A percentile compares a stretch with the other conserved stretches of the same genome.
These are phyloP conservation scores for slime mould (Dictyostelium discoideum) DNA, from an alignment of 78 protist genomes.

Conservation along the genomic window DNA sequence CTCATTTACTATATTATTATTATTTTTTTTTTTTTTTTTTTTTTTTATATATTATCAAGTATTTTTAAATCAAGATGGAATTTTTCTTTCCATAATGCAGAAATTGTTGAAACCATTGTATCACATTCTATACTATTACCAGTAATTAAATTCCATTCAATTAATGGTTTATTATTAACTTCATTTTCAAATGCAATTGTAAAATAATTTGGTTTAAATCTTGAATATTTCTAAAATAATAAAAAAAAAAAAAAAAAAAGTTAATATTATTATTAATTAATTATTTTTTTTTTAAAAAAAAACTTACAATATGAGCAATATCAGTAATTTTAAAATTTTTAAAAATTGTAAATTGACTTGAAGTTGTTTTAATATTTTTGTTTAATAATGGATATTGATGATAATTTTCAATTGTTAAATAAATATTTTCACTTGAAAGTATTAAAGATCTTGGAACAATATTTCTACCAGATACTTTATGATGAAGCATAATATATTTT, in stretches of 20 bases:
- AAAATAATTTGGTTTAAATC: slow-evolving; percentile 14
- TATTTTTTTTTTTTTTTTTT: neutral
- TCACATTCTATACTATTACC: slow-evolving; percentile 25
- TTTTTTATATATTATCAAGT: neutral
- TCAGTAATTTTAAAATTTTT: slow-evolving; percentile 21
- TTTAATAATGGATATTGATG: slow-evolving; percentile 45
- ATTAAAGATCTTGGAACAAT: slow-evolving; percentile 34
- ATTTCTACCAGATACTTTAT: slow-evolving; percentile 34
- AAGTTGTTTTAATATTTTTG: slow-evolving; percentile 29
- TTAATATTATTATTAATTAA: neutral
- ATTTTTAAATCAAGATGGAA: slow-evolving; percentile 26
- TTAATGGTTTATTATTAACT: neutral
- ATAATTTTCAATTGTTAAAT: slow-evolving; percentile 26
- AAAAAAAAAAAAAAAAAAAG: neutral
- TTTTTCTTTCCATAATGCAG: slow-evolving; percentile 15
- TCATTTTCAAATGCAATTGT: slow-evolving; percentile 53
- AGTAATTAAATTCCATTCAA: slow-evolving; percentile 35
- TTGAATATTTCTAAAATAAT: neutral
- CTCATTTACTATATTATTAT: neutral
- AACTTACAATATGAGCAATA: neutral
- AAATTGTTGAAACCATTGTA: slow-evolving; percentile 8
- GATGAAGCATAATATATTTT: slow-evolving; percentile 45
- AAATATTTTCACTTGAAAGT: slow-evolving; percentile 23
- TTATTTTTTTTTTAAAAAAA: too few relatives aligned
- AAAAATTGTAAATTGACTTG: slow-evolving; percentile 35